phyloP scores from a whole-genome alignment of 2,329 filamentous ascomycete genomes.

The Aplosporella prunicola region DNA sequence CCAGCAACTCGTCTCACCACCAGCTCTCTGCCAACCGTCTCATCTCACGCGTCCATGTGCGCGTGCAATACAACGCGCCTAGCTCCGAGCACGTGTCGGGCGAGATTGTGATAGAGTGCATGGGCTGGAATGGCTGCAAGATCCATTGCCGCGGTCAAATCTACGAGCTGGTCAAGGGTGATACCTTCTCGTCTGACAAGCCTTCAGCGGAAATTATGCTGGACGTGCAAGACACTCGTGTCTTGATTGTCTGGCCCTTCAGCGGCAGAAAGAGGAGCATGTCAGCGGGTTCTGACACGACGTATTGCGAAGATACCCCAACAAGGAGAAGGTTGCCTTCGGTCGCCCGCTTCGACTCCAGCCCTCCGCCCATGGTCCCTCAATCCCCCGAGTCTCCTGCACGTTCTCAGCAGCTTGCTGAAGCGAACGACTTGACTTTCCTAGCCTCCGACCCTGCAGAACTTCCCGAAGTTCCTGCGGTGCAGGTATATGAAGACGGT shows the following conservation, averaged over 20 bases:
- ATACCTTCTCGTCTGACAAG: constrained; percentile 82
- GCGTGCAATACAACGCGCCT: constrained; percentile 71
- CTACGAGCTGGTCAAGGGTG: constrained; percentile 78
- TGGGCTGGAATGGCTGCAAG: constrained; percentile 92
- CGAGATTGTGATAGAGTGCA: constrained; percentile 79
- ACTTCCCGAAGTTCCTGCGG: constrained; percentile 9
- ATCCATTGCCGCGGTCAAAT: constrained; percentile 83
- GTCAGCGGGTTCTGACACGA: constrained; percentile 50
- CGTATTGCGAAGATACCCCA: constrained; percentile 50
- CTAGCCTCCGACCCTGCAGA: constrained; percentile 30
- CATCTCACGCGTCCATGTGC: constrained; percentile 88
- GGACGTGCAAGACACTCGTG: constrained; percentile 85
- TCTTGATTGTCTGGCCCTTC: constrained; percentile 80
- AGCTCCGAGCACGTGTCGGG: constrained; percentile 58
- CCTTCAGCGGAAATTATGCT: constrained; percentile 86
- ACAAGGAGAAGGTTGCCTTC: constrained; percentile 13
- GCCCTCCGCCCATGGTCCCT: constrained; percentile 55
- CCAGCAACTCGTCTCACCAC: constrained; percentile 90
- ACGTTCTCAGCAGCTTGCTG: constrained; percentile 28
- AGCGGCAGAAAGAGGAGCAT: constrained; percentile 18
- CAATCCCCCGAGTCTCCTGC: constrained; percentile 65
- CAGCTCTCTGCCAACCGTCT: constrained; percentile 86
- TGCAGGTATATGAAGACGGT: constrained; percentile 32
- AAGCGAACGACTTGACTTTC: constrained; percentile 28
- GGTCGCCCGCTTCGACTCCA: constrained; percentile 45